Percentiles rank a stretch among this genome's conserved stretches.
Conservation (phyloP, 140 eudicot species). For the Senecio squalidus region DNA sequence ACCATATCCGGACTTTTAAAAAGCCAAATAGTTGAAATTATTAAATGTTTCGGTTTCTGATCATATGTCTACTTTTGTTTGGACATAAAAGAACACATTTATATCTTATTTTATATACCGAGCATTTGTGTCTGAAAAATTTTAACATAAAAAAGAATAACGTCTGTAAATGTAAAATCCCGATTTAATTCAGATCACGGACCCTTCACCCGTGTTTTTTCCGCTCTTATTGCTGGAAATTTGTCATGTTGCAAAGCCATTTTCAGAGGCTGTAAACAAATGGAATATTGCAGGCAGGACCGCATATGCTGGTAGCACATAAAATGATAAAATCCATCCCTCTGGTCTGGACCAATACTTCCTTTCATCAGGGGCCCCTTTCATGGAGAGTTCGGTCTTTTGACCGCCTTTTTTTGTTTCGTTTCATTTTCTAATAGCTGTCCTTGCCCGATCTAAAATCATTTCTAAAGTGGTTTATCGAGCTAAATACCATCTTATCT, state of each 20-base stretch:
- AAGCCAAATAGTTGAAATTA: too few species aligned
- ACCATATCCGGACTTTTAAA: too few species aligned
- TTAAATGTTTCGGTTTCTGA: too few species aligned
- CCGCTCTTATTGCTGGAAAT: neutral
- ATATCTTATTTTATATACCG: too few species aligned
- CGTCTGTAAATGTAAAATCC: too few species aligned
- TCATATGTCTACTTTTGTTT: too few species aligned
- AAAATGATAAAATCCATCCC: too few species aligned
- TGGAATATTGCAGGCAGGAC: slow-evolving; percentile 14
- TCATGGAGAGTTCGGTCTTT: too few species aligned
- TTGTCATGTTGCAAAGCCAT: slow-evolving; percentile 4
- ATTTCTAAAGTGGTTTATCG: neutral
- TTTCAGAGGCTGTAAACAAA: slow-evolving; percentile 7
- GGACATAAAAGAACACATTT: too few species aligned
- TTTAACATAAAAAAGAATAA: neutral
- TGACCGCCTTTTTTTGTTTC: neutral
- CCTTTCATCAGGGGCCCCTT: too few species aligned
- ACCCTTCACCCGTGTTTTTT: neutral
- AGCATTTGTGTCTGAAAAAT: too few species aligned
- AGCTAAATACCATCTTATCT: neutral
- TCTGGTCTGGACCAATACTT: slow-evolving; percentile 16
- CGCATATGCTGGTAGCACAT: slow-evolving; percentile 5
- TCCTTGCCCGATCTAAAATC: neutral
- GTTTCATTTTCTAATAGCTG: neutral
- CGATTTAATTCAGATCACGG: too few species aligned